Percentiles rank a stretch among this genome's conserved stretches.
These are phyloP conservation scores for Lipomyces oligophaga DNA, from an alignment of 805 yeast species.

Conservation along the genomic window DNA sequence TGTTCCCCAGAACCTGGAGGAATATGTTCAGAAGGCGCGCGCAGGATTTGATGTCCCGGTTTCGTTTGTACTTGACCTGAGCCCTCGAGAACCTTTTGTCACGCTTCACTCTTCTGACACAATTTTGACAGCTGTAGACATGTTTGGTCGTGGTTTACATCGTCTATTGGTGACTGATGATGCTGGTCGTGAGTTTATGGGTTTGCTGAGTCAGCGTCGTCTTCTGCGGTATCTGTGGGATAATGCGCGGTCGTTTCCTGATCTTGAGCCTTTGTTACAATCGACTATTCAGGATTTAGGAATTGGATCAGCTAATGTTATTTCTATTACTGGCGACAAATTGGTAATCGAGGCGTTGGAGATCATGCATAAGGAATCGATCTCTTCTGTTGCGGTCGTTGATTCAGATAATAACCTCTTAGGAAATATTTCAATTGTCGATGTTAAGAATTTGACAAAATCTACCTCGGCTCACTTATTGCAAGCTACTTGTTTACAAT, in stretches of 20 bases:
- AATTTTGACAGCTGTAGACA: constrained; percentile 71
- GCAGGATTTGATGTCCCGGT: constrained; percentile 90
- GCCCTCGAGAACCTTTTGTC: constrained; percentile 84
- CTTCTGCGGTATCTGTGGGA: constrained; percentile 84
- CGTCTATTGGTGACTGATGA: constrained; percentile 73
- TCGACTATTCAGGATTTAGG: constrained; percentile 61
- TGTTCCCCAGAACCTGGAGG: constrained; percentile 35
- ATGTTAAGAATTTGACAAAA: constrained; percentile 73
- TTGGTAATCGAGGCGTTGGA: constrained; percentile 79
- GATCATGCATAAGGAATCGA: constrained; percentile 74
- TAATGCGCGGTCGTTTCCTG: constrained; percentile 79
- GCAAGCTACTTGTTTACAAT: constrained; percentile 79
- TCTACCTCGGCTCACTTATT: constrained; percentile 81
- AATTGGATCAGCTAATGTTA: constrained; percentile 69
- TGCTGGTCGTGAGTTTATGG: constrained; percentile 52
- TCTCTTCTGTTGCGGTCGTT: constrained; percentile 88
- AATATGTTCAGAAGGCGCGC: constrained; percentile 59
- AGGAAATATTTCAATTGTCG: constrained; percentile 93
- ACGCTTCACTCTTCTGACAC: constrained; percentile 62
- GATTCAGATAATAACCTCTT: constrained; percentile 70
- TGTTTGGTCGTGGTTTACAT: constrained; percentile 93
- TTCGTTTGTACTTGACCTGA: constrained; percentile 74
- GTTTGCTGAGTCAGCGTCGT: constrained; percentile 88
- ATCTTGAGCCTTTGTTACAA: constrained; percentile 70
- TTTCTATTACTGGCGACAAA: constrained; percentile 83